A percentile compares a stretch with the other conserved stretches of the same genome.
Conservation (phyloP, 805 yeast species). For the Kazachstania africana region DNA sequence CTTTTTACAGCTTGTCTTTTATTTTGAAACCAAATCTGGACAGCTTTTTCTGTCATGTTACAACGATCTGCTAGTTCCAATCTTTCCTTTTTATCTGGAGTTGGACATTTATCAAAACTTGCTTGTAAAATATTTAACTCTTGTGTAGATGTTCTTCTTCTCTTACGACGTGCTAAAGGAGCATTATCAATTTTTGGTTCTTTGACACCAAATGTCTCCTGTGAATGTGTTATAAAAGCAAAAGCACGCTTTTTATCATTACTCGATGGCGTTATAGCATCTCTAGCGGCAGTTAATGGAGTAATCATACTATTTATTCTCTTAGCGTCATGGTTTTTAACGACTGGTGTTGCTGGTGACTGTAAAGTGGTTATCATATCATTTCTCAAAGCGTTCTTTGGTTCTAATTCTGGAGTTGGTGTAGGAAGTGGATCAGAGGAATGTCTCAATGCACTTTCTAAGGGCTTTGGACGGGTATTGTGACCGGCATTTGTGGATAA, state of each 20-base stretch:
- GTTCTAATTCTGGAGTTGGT: not conserved
- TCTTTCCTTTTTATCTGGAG: constrained; percentile 72
- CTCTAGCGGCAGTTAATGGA: constrained; percentile 25
- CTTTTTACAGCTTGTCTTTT: constrained; percentile 74
- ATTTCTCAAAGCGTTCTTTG: not conserved
- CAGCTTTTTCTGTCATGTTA: constrained; percentile 93
- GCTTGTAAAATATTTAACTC: constrained; percentile 72
- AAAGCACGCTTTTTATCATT: constrained; percentile 33
- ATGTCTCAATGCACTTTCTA: constrained; percentile 19
- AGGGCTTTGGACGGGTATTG: constrained; percentile 15
- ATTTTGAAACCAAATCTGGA: constrained; percentile 97
- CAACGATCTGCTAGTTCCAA: constrained; percentile 69
- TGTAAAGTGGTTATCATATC: constrained; percentile 1
- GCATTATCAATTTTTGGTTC: constrained; percentile 83
- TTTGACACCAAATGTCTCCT: constrained; percentile 70
- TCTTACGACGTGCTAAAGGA: constrained; percentile 84
- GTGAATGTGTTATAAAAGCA: constrained; percentile 91
- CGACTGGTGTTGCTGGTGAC: constrained; percentile 12
- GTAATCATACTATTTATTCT: constrained; percentile 18
- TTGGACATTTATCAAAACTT: constrained; percentile 65
- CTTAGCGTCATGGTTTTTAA: constrained; percentile 4
- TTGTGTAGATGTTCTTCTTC: constrained; percentile 87
- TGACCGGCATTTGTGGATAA: constrained; percentile 7
- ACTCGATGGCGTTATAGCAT: constrained; percentile 21
- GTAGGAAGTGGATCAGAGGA: constrained; percentile 4